A percentile compares a stretch with the other conserved stretches of the same genome.
Evolutionary conservation across 768 basidiomycete genomes (phyloP).

Genomic region (Holtermannia corniformis): DNA sequence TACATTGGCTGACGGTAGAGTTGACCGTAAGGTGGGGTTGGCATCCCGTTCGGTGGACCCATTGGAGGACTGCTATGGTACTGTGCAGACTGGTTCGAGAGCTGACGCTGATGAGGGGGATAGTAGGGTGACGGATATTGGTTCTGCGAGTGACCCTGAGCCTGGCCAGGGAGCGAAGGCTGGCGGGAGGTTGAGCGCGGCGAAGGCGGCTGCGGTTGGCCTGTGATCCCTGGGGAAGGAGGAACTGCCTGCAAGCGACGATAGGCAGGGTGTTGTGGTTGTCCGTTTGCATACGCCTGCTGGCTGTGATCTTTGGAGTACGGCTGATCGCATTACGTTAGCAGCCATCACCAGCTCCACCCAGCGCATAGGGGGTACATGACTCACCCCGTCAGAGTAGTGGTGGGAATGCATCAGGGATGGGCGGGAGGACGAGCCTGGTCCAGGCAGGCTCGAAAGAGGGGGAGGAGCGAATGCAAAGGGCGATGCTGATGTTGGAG

Average conservation of each 20-base stretch:
- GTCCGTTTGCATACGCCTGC: not conserved
- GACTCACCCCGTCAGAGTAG: not conserved
- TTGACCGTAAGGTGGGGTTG: not conserved
- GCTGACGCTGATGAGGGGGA: not conserved
- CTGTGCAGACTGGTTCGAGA: not conserved
- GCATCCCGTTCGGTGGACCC: too few species aligned
- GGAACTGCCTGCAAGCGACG: not conserved
- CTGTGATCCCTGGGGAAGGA: not conserved
- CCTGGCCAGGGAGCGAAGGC: not conserved
- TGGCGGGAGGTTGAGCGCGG: not conserved
- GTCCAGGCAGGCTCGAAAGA: constrained; percentile 12
- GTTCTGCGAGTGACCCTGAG: not conserved
- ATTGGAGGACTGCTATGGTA: not conserved
- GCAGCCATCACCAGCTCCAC: not conserved
- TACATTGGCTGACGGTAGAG: not conserved
- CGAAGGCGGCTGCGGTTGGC: not conserved
- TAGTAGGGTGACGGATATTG: not conserved
- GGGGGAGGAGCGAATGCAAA: constrained; percentile 36
- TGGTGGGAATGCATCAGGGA: not conserved
- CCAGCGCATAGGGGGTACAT: too few species aligned
- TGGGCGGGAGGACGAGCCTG: constrained; percentile 13
- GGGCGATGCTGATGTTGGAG: constrained; percentile 25
- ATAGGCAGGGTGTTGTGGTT: too few species aligned
- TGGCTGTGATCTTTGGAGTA: not conserved
- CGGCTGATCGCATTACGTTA: not conserved